These are phyloP conservation scores for Ophiognomonia clavigignenti-juglandacearum DNA, from an alignment of 2,329 filamentous ascomycete genomes.

Conservation along the genomic window DNA sequence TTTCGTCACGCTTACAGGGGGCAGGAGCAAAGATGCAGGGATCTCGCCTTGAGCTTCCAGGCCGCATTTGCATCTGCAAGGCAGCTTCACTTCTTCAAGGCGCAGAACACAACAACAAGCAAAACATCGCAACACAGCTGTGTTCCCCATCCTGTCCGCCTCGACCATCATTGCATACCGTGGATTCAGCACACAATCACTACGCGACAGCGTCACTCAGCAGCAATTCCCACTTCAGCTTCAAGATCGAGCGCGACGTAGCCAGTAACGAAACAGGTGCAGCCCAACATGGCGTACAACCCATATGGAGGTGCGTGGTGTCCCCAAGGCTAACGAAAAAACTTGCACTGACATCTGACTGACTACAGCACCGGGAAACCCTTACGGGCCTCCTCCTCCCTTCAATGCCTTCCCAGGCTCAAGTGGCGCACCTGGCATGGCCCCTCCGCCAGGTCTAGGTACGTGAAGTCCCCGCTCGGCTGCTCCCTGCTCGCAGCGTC, in stretches of 20 bases:
- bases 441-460: slow-evolving; percentile 80
- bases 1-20: too few relatives aligned
- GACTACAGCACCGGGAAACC: slow-evolving; percentile 34
- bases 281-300: slow-evolving; percentile 50
- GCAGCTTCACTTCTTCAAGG: too few relatives aligned
- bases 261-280: background rate
- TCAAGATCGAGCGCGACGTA: background rate
- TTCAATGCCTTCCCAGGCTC: slow-evolving; percentile 67
- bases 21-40: too few relatives aligned
- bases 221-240: slow-evolving; percentile 1
- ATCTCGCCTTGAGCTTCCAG: too few relatives aligned
- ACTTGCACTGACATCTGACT: background rate
- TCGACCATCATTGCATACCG: background rate
- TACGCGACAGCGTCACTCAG: background rate
- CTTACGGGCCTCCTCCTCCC: slow-evolving; percentile 70
- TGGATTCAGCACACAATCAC: background rate
- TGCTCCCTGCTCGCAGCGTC: background rate
- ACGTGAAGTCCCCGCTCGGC: slow-evolving; percentile 30
- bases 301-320: slow-evolving; percentile 50
- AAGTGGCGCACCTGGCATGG: slow-evolving; percentile 60
- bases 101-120: too few relatives aligned
- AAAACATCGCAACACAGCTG: background rate
- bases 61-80: too few relatives aligned
- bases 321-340: background rate
- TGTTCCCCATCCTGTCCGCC: background rate